A percentile compares a stretch with the other conserved stretches of the same genome.
phyloP scores from a whole-genome alignment of 23 red algal species.

The Gracilaria gracilis region DNA sequence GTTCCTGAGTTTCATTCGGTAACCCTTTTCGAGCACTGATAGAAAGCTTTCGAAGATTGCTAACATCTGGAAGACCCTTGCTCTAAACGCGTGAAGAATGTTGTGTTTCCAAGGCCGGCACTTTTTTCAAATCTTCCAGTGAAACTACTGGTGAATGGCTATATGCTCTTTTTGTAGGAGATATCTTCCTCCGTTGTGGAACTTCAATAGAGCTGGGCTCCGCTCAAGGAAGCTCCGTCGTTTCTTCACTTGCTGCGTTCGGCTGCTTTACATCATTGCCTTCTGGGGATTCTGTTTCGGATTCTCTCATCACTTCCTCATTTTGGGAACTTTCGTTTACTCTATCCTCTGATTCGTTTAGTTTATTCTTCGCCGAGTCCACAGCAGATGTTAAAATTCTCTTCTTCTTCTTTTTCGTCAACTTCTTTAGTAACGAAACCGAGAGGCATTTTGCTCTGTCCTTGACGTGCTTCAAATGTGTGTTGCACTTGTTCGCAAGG shows the following conservation, averaged over 20 bases:
- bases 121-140: background rate
- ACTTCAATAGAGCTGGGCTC: background rate
- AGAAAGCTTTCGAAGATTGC: conserved; percentile 35
- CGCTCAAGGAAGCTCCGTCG: background rate
- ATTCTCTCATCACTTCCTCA: background rate
- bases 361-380: background rate
- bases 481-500: conserved; percentile 18
- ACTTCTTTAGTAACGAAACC: conserved; percentile 50
- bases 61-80: background rate
- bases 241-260: no score
- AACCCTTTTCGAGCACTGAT: conserved; percentile 18
- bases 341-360: no score
- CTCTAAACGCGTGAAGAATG: background rate
- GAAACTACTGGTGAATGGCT: background rate
- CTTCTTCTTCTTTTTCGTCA: conserved; percentile 60
- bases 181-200: background rate
- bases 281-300: background rate
- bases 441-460: conserved; percentile 27
- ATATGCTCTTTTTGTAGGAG: conserved; percentile 1
- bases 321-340: background rate
- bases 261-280: background rate
- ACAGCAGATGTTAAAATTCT: background rate
- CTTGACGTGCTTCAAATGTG: conserved; percentile 35
- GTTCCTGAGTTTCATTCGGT: background rate
- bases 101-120: background rate